A percentile compares a stretch with the other conserved stretches of the same genome.
Evolutionary conservation across 441 rosid species (phyloP).

Genomic region (Gossypium schwendimanii): DNA sequence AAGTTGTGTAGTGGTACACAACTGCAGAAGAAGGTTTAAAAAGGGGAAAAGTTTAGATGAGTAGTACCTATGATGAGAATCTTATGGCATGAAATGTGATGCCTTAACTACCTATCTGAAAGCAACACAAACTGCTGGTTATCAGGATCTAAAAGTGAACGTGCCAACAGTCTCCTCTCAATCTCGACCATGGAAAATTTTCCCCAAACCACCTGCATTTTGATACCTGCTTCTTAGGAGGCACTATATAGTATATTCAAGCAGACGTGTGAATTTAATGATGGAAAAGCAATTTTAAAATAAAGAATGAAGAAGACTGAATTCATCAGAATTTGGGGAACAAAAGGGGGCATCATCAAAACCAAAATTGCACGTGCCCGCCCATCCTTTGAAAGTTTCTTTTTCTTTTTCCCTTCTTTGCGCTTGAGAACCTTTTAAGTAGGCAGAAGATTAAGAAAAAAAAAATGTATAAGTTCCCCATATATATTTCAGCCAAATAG

Average conservation of each 20-base stretch:
- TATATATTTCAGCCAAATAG: background rate
- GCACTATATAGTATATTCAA: background rate
- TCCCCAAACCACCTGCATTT: conserved; percentile 51
- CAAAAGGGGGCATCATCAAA: background rate
- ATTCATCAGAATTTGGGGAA: background rate
- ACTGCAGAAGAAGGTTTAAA: conserved; percentile 25
- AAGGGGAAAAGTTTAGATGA: conserved; percentile 7
- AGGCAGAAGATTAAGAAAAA: background rate
- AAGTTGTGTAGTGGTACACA: conserved; percentile 49
- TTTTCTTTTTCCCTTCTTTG: background rate
- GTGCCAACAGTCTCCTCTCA: conserved; percentile 48
- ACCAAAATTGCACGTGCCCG: background rate
- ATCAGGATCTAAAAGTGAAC: conserved; percentile 53
- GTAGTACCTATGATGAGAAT: background rate
- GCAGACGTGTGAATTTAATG: background rate
- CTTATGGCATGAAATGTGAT: background rate
- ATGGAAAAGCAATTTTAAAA: background rate
- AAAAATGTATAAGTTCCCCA: background rate
- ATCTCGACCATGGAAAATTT: conserved; percentile 60
- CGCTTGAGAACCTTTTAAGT: conserved; percentile 20
- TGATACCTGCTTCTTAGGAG: conserved; percentile 1
- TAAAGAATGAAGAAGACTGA: background rate
- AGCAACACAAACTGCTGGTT: conserved; percentile 57
- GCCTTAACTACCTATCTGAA: conserved; percentile 45
- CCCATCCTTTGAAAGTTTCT: background rate